Conservation (phyloP, 495 filamentous ascomycete species). For the Penicillium desertorum region DNA sequence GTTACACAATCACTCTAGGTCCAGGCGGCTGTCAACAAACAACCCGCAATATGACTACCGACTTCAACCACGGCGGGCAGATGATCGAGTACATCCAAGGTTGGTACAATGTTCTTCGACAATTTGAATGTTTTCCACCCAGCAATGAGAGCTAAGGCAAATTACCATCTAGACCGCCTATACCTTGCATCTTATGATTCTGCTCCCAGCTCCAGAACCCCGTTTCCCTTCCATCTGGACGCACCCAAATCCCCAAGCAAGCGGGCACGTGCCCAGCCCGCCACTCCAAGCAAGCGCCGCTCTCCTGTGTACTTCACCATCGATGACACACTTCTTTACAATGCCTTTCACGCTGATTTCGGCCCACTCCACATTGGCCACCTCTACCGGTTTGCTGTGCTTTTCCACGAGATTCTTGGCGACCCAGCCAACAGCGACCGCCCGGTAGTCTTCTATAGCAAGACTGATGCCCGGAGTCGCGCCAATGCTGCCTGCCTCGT, state of each 20-base stretch:
- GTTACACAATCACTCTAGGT: slow-evolving; percentile 12
- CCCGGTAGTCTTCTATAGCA: slow-evolving; percentile 92
- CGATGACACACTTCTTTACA: slow-evolving; percentile 90
- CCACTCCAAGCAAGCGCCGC: slow-evolving; percentile 50
- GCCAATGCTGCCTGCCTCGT: slow-evolving; percentile 96
- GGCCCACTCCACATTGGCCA: slow-evolving; percentile 97
- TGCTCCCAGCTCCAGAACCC: slow-evolving; percentile 72
- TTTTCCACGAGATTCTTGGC: slow-evolving; percentile 91
- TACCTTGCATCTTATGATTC: slow-evolving; percentile 92
- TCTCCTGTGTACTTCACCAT: slow-evolving; percentile 93
- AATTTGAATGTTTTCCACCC: background rate
- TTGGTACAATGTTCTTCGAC: slow-evolving; percentile 32
- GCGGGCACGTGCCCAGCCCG: slow-evolving; percentile 63
- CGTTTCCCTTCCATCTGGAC: slow-evolving; percentile 77
- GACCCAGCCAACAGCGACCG: slow-evolving; percentile 79
- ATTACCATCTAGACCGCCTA: slow-evolving; percentile 67
- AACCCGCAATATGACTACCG: slow-evolving; percentile 34
- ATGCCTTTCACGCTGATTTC: slow-evolving; percentile 98
- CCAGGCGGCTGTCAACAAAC: slow-evolving; percentile 14
- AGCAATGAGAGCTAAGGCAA: slow-evolving; percentile 16
- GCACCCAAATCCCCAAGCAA: slow-evolving; percentile 69
- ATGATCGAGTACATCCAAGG: slow-evolving; percentile 80
- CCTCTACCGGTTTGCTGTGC: slow-evolving; percentile 89
- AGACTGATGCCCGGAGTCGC: slow-evolving; percentile 85
- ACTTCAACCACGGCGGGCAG: slow-evolving; percentile 60